Percentiles rank a stretch among this genome's conserved stretches.
These are phyloP conservation scores for Podospora pseudopauciseta DNA, from an alignment of 495 filamentous ascomycete genomes.

Conservation along the genomic window DNA sequence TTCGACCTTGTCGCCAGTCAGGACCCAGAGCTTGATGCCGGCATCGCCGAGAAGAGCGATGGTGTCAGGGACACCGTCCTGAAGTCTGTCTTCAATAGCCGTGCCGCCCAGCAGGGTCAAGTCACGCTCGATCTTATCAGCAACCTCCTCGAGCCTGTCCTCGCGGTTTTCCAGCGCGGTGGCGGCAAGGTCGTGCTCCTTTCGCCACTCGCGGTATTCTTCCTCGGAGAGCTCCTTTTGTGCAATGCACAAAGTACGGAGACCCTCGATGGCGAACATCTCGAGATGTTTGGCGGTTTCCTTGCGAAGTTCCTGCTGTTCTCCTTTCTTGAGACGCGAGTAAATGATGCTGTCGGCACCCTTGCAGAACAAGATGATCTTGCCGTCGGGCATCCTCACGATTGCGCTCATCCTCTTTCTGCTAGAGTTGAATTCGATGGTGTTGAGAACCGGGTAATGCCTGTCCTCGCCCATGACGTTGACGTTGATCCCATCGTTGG, in stretches of 20 bases:
- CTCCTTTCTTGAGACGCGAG: constrained; percentile 77
- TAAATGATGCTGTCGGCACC: constrained; percentile 98
- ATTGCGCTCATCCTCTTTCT: constrained; percentile 99
- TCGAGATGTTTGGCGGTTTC: constrained; percentile 92
- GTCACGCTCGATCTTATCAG: constrained; percentile 86
- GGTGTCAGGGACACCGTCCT: constrained; percentile 96
- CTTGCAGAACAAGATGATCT: constrained; percentile 93
- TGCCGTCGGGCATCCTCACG: constrained; percentile 90
- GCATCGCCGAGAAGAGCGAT: constrained; percentile 90
- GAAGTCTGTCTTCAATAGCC: constrained; percentile 95
- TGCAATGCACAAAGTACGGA: constrained; percentile 95
- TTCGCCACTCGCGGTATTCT: constrained; percentile 83
- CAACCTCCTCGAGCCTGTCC: constrained; percentile 86
- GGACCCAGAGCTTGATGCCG: constrained; percentile 99
- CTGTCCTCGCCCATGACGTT: constrained; percentile 83
- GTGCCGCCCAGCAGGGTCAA: constrained; percentile 90
- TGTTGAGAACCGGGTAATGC: constrained; percentile 86
- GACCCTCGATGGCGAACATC: constrained; percentile 91
- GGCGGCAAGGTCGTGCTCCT: constrained; percentile 82
- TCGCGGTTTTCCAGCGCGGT: constrained; percentile 81
- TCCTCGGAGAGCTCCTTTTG: constrained; percentile 76
- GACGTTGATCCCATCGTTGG: constrained; percentile 71
- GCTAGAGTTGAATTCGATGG: constrained; percentile 95
- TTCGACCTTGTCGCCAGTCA: constrained; percentile 98
- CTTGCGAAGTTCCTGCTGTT: constrained; percentile 78